Evolutionary conservation across 2,329 filamentous ascomycete genomes (phyloP).

Genomic region (Ophiostoma montium): DNA sequence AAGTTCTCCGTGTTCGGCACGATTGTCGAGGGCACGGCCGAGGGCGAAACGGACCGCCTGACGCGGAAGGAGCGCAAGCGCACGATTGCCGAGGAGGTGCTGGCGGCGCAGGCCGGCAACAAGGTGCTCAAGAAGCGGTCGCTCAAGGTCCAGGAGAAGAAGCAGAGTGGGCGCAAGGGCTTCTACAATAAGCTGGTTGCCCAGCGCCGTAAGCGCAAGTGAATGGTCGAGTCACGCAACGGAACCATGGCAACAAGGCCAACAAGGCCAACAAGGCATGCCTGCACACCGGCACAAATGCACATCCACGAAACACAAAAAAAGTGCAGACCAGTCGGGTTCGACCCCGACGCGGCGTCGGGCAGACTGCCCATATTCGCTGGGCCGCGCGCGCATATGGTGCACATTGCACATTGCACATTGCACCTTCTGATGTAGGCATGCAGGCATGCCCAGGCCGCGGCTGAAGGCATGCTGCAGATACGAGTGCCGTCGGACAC

Average conservation of each 20-base stretch:
- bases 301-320: too few relatives aligned
- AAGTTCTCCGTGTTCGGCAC: conserved; percentile 82
- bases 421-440: too few relatives aligned
- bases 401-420: too few relatives aligned
- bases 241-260: neutral
- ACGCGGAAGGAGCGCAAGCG: conserved; percentile 77
- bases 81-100: conserved; percentile 73
- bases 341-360: neutral
- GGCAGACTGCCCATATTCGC: neutral
- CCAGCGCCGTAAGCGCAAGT: conserved; percentile 15
- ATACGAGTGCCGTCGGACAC: neutral
- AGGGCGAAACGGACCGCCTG: conserved; percentile 70
- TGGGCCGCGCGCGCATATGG: neutral
- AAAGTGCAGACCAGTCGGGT: neutral
- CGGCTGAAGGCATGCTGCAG: neutral
- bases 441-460: neutral
- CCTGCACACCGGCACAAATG: neutral
- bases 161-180: conserved; percentile 76
- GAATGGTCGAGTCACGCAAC: too few relatives aligned
- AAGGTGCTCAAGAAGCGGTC: conserved; percentile 80
- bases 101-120: conserved; percentile 50
- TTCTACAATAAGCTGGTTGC: conserved; percentile 70
- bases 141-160: conserved; percentile 65
- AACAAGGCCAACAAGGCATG: neutral
- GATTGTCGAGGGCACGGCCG: conserved; percentile 75